Evolutionary conservation across 441 rosid species (phyloP).

Genomic region (Breynia disticha): DNA sequence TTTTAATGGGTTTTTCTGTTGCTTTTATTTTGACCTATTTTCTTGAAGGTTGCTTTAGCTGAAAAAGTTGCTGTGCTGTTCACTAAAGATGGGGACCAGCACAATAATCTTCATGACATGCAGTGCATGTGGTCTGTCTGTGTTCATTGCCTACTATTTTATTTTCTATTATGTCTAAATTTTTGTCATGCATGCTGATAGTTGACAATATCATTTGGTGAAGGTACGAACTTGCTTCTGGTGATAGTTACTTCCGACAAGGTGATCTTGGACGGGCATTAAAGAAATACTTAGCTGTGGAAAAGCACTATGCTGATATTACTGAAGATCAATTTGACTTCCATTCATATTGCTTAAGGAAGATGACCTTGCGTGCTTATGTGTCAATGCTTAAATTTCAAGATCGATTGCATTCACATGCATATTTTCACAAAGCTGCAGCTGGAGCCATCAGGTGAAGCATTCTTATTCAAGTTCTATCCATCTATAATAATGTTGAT

Average conservation of each 20-base stretch:
- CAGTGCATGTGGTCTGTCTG: constrained; percentile 98
- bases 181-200: constrained; percentile 13
- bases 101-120: constrained; percentile 99
- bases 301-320: constrained; percentile 99
- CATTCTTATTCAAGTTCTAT: background rate
- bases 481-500: background rate
- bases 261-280: constrained; percentile 95
- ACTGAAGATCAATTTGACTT: constrained; percentile 98
- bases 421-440: constrained; percentile 96
- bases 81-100: constrained; percentile 98
- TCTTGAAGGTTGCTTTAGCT: constrained; percentile 69
- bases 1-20: constrained; percentile 4
- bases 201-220: constrained; percentile 13
- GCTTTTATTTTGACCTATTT: constrained; percentile 13
- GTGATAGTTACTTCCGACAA: constrained; percentile 95
- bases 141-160: constrained; percentile 11
- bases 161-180: constrained; percentile 2
- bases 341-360: constrained; percentile 96
- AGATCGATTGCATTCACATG: constrained; percentile 89
- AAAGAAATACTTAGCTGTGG: constrained; percentile 93
- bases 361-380: constrained; percentile 95
- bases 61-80: constrained; percentile 95
- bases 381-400: constrained; percentile 99
- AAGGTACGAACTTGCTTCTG: constrained; percentile 99
- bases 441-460: constrained; percentile 87